Base-by-base conservation (phyloP, 805 yeast species). In the Metschnikowia anglica region DNA sequence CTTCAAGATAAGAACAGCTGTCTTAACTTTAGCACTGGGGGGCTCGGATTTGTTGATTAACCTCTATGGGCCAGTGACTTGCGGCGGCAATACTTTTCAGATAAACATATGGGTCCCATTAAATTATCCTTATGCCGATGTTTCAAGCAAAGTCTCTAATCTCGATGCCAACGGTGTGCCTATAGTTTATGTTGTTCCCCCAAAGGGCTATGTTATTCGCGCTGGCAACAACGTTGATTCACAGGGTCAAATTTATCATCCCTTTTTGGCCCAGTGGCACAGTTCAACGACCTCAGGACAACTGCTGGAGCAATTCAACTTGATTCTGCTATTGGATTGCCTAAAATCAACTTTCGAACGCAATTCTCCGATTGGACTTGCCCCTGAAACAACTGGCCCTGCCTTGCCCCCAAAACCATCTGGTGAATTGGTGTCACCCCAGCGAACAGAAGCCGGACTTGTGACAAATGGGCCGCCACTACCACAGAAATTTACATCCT, bases 51-150 rank as follows among this genome's bases (percentile, higher is more conserved):
- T 88, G 15, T 65, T 88, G 37, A 65, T 89, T 9, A 80, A 81
- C 46, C 47, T 90, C 2, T 74, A 74, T 51, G 96, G 96, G 0
- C 63, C 73, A 0, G 51, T 83, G 3, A 58, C 64, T 1, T 31
- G 50, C 4, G 59, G 63, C 10, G 53, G 52, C 0, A 35, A 49
- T 7, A 39, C 42, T 3, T 61, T 63, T 11, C 90, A 89, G 0
- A 54, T 88, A 10, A 80, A 80, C 41, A 60, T 89, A 4, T 88
- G 96, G 95, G 55, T 90, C 4, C 95, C 96, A 0, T 72, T 73
- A 20, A 68, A 71, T 18, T 89, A 85, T 51, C 96, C 97, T 0
- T 52, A 55, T n/a, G 49, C 53, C 3, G 51, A 47, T 8, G 9
- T 7, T 2, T 28, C 39, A 12, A 28, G 27, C 6, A 17, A 32